phyloP scores from a whole-genome alignment of 1,284 basidiomycete genomes.

The Cryptococcus jaspeensis region DNA sequence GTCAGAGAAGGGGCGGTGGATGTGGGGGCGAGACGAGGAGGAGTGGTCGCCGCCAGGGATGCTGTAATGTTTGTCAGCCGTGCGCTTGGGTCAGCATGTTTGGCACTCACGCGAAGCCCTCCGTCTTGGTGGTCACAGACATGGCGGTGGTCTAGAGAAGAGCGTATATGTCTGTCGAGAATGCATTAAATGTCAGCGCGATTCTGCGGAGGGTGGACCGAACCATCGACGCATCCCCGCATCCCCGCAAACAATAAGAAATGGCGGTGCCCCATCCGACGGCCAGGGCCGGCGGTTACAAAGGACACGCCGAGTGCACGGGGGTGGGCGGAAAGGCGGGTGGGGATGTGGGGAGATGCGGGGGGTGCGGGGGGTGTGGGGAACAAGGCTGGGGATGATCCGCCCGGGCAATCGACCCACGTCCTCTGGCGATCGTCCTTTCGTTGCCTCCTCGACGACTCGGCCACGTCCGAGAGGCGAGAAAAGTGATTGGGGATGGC shows the following conservation, averaged over 20 bases:
- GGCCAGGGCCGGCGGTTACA: not conserved
- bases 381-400: not conserved
- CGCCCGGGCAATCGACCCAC: no score
- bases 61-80: no score
- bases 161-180: not conserved
- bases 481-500: no score
- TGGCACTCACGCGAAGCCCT: constrained; percentile 32
- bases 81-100: no score
- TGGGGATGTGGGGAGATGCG: not conserved
- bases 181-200: no score
- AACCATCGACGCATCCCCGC: no score
- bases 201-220: no score
- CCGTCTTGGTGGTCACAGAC: constrained; percentile 29
- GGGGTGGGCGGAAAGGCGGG: not conserved
- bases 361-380: not conserved
- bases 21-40: constrained; percentile 22
- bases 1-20: constrained; percentile 42
- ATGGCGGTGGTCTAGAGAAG: not conserved
- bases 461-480: no score
- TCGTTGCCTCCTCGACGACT: no score
- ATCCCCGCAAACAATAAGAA: no score
- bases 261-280: not conserved
- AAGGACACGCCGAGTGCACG: not conserved
- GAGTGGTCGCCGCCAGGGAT: constrained; percentile 19
- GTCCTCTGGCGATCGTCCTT: no score